These are phyloP conservation scores for Wickerhamiella pararugosa DNA, from an alignment of 1,139 yeast species.

Conservation along the genomic window DNA sequence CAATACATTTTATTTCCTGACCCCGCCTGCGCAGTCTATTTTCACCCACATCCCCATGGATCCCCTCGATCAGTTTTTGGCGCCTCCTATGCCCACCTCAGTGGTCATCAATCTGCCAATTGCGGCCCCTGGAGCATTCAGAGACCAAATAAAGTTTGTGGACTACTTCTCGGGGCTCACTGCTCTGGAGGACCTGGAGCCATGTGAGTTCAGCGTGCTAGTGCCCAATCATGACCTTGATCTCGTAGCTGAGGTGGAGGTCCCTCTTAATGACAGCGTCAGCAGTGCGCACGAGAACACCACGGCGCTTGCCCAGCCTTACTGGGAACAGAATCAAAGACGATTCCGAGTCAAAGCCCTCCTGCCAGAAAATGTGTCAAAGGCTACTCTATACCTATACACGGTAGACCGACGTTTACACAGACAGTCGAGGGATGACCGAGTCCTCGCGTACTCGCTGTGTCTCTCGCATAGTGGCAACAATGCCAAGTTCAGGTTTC, in stretches of 20 bases:
- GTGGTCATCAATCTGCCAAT: conserved; percentile 73
- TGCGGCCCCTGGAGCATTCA: conserved; percentile 66
- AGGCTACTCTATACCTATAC: conserved; percentile 64
- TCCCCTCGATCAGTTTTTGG: conserved; percentile 66
- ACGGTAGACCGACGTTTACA: conserved; percentile 56
- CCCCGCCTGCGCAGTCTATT: conserved; percentile 58
- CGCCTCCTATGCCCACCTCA: conserved; percentile 68
- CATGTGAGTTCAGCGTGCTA: conserved; percentile 61
- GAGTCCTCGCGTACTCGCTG: conserved; percentile 59
- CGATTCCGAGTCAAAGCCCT: conserved; percentile 67
- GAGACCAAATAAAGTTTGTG: conserved; percentile 39
- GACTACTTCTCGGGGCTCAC: conserved; percentile 69
- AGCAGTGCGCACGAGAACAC: conserved; percentile 5
- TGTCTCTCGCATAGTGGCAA: conserved; percentile 67
- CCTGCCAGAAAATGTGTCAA: conserved; percentile 49
- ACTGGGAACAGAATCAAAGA: conserved; percentile 43
- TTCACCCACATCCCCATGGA: conserved; percentile 79
- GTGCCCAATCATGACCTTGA: conserved; percentile 32
- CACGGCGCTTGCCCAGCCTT: conserved; percentile 57
- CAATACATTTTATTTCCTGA: conserved; percentile 55
- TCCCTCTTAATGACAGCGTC: not conserved
- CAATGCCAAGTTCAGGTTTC: conserved; percentile 45
- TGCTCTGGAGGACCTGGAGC: conserved; percentile 55
- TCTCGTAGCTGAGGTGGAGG: conserved; percentile 12
- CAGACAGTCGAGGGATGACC: conserved; percentile 32